A percentile compares a stretch with the other conserved stretches of the same genome.
Evolutionary conservation across 2,329 filamentous ascomycete genomes (phyloP).

Genomic region (Biscogniauxia marginata): DNA sequence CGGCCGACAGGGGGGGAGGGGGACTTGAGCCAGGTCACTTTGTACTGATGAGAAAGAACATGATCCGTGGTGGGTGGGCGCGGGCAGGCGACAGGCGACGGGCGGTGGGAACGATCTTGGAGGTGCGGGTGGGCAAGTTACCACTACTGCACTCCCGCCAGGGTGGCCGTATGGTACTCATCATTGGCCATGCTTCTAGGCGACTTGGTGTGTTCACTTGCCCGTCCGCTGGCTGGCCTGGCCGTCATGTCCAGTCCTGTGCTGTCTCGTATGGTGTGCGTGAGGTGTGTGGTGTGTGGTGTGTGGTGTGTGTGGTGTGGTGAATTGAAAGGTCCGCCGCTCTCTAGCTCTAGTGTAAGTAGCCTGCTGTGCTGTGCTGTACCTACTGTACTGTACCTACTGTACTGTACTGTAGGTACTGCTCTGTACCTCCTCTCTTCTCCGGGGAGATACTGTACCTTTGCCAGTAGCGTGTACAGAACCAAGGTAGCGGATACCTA

Average conservation of each 20-base stretch:
- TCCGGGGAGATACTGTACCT: too few relatives aligned
- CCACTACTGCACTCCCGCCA: background rate
- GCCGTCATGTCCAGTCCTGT: background rate
- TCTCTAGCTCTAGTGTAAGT: too few relatives aligned
- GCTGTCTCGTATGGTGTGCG: background rate
- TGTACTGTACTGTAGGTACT: too few relatives aligned
- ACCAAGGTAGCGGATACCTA: background rate
- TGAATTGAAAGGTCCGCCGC: background rate
- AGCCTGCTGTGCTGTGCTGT: too few relatives aligned
- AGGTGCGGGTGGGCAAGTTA: background rate
- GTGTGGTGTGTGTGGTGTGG: background rate
- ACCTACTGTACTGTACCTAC: too few relatives aligned
- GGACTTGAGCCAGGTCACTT: background rate
- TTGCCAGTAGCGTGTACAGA: too few relatives aligned
- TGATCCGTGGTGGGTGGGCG: too few relatives aligned
- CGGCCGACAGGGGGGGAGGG: background rate
- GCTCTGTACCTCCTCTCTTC: too few relatives aligned
- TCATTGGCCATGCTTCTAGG: background rate
- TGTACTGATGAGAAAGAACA: background rate
- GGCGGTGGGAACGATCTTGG: background rate
- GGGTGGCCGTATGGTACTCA: background rate
- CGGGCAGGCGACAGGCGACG: background rate
- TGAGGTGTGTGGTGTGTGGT: background rate
- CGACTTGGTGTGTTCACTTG: background rate
- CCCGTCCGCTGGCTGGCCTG: background rate